Base-by-base conservation (phyloP, 129 eudicot species). In the Escallonia herrerae region DNA sequence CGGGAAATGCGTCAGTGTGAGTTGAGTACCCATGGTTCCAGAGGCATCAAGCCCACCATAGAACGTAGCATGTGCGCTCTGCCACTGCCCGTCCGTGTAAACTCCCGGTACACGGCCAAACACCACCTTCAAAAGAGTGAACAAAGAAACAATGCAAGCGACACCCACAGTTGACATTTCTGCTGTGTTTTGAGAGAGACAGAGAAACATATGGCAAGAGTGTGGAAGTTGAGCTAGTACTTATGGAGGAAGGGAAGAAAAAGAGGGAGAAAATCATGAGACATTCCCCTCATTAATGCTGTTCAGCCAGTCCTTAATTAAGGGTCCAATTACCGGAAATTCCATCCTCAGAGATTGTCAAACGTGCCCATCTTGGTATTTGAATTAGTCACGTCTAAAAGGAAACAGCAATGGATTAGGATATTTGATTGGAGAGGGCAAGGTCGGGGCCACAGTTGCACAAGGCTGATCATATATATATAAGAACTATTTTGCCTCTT, bases 31-130 rank as follows among this genome's bases (percentile, higher is more conserved):
- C 93, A 86, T 86, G 42, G 93, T 86, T 46, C 93, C 93, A 3
- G 93, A 86, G 54, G 93, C 93, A 44, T 86, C 93, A 51, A 66
- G 73, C 71, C 93, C 93, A 39, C 93, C 93, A 60, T 86, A 86
- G 72, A 86, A 86, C 37, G 93, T 86, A 60, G 93, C 93, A 56
- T 86, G 93, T 47, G 93, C 93, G 60, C 39, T 79, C 64, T 82
- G 77, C 93, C 93, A 85, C 13, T 61, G 61, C 6, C 83, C 87
- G 14, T 81, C 87, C 40, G 67, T 73, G 83, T 85, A 82, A 63
- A 74, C 81, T 45, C 93, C 93, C 5, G 93, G 81, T 2, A 86
- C 68, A 42, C 81, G 77, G 64, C 81, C 87, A 43, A 77, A 50
- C 48, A 68, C 76, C 12, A 75, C 52, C 0, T 70, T 63, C 6